These are phyloP conservation scores for Metarhizium brunneum DNA, from an alignment of 2,329 filamentous ascomycete species.

Conservation along the genomic window DNA sequence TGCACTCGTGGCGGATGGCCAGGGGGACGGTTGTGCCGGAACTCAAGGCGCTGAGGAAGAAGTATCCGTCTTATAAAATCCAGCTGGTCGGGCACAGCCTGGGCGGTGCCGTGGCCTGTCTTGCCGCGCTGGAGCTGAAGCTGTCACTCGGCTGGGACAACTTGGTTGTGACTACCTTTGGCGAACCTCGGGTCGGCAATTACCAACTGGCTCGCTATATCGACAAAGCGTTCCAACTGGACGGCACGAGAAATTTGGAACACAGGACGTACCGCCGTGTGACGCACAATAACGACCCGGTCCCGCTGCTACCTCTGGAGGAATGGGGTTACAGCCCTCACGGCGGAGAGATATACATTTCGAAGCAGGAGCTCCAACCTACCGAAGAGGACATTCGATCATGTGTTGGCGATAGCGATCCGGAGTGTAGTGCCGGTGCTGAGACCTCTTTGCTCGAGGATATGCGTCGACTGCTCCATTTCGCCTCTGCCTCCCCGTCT, in stretches of 20 bases:
- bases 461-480: conserved; percentile 16
- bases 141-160: conserved; percentile 65
- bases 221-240: conserved; percentile 41
- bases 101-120: conserved; percentile 81
- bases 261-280: conserved; percentile 57
- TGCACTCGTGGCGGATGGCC: conserved; percentile 73
- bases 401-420: conserved; percentile 66
- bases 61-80: conserved; percentile 63
- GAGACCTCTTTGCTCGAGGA: conserved; percentile 25
- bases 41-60: conserved; percentile 47
- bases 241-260: conserved; percentile 21
- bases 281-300: conserved; percentile 79
- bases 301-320: conserved; percentile 73
- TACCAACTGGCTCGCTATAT: conserved; percentile 43
- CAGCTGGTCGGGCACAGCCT: conserved; percentile 84
- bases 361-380: conserved; percentile 61
- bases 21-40: conserved; percentile 59
- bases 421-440: conserved; percentile 58
- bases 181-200: conserved; percentile 67
- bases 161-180: conserved; percentile 77
- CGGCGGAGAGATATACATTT: conserved; percentile 80
- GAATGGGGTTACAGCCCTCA: conserved; percentile 88
- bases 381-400: conserved; percentile 56
- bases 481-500: conserved; percentile 15
- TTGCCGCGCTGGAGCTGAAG: conserved; percentile 76